phyloP scores from a whole-genome alignment of 495 filamentous ascomycete species.

The Evansstolkia leycettana region DNA sequence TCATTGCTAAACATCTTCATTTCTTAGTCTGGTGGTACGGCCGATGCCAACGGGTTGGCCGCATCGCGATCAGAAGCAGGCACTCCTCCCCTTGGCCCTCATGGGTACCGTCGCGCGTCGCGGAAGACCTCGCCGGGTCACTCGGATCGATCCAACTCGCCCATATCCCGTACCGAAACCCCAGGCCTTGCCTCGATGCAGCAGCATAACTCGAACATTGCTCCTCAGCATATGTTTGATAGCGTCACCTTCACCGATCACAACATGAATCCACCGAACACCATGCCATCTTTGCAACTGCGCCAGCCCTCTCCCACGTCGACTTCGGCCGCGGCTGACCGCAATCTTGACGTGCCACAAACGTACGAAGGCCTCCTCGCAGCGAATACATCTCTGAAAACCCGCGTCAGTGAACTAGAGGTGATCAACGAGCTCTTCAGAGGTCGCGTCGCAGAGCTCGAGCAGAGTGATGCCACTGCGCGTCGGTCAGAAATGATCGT shows the following conservation, averaged over 20 bases:
- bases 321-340: slow-evolving; percentile 59
- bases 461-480: slow-evolving; percentile 60
- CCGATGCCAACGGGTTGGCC: slow-evolving; percentile 46
- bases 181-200: slow-evolving; percentile 54
- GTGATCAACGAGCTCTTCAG: slow-evolving; percentile 91
- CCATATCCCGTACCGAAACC: slow-evolving; percentile 77
- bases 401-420: slow-evolving; percentile 84
- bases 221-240: slow-evolving; percentile 69
- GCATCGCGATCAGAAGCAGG: slow-evolving; percentile 44
- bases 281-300: slow-evolving; percentile 38
- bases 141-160: slow-evolving; percentile 71
- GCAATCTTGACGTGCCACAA: slow-evolving; percentile 61
- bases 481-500: slow-evolving; percentile 45
- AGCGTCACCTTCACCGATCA: slow-evolving; percentile 53
- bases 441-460: slow-evolving; percentile 76
- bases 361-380: slow-evolving; percentile 70
- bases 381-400: slow-evolving; percentile 72
- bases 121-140: slow-evolving; percentile 60
- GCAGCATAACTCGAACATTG: slow-evolving; percentile 58
- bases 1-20: slow-evolving; percentile 5
- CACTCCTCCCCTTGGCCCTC: slow-evolving; percentile 36
- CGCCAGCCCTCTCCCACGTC: slow-evolving; percentile 57
- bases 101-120: slow-evolving; percentile 52
- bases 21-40: slow-evolving; percentile 35
- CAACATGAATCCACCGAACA: slow-evolving; percentile 47